Evolutionary conservation across 2,329 filamentous ascomycete genomes (phyloP), one percentile per base, ranked within the genome.

Genomic region (Fusarium nurragi): DNA sequence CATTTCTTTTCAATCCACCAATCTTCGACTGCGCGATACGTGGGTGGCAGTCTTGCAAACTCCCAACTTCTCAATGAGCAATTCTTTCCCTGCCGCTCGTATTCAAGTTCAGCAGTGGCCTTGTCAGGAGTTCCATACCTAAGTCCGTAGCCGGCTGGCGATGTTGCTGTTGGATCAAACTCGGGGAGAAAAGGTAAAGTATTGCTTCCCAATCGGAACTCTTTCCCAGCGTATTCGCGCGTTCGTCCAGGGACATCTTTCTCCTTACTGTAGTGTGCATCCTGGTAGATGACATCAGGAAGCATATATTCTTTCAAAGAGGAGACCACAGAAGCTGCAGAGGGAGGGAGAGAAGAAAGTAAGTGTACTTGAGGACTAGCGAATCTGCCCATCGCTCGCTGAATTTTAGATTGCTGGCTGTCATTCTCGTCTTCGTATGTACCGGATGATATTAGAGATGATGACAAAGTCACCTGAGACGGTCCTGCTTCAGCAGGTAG

Each of bases 141-240:
- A 23, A 85, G 74, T 4, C 87, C 89, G 68, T 81, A 82, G 34
- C 81, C 85, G 14, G 86, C 86, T 13, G 79, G 75, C 4, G 85
- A 87, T 23, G 54, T 63, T 9, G 86, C 88, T 7, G 80, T 84
- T 3, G 86, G 77, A 71, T 96, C 88, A 67, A 98, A 98, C 0
- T 86, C 80, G 1, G 93, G 91, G 3, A 98, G 84, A 76, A 88
- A 97, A 0, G 91, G 92, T 9, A 96, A 74, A 2, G 90, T 91
- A 51, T 85, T 88, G 59, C 93, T 90, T 70, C 88, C 85, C 8
- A 97, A 79, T 56, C 87, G 90, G 74, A 96, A 97, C 69, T 96
- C 91, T 68, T 88, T 88, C 5, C 94, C 94, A 8, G 91, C 94
- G 77, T 97, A 98, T 76, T 97, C 93, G 50, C 92, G 84, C 28